Percentiles rank a stretch among this genome's conserved stretches.
Evolutionary conservation across 108 stramenopile genomes (phyloP).

Genomic region (Discostella stelligeroides): DNA sequence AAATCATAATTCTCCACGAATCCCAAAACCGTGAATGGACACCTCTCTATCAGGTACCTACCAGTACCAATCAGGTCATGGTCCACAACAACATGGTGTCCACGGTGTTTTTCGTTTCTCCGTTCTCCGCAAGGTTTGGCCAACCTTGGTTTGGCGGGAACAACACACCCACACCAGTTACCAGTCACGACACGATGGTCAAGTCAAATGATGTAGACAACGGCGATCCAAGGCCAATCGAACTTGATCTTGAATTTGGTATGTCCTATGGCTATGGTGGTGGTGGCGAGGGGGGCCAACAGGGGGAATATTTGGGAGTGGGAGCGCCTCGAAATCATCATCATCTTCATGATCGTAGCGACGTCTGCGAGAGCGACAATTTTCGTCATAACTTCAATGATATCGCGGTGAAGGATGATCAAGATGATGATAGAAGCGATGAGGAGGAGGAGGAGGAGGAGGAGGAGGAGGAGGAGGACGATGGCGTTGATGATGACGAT

Average conservation of each 20-base stretch:
- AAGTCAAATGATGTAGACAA: neutral
- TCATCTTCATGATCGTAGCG: neutral
- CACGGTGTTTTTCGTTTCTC: too few species aligned
- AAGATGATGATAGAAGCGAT: constrained; percentile 4
- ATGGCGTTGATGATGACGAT: neutral
- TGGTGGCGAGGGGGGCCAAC: neutral
- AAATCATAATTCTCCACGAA: too few species aligned
- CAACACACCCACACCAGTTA: too few species aligned
- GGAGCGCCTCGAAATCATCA: neutral
- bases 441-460: too few species aligned
- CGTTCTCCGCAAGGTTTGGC: too few species aligned
- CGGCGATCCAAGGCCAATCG: neutral
- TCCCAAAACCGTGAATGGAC: too few species aligned
- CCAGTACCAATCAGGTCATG: too few species aligned
- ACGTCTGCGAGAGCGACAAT: constrained; percentile 5
- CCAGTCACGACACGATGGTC: too few species aligned
- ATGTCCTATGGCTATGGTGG: constrained; percentile 3
- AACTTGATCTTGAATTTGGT: constrained; percentile 29
- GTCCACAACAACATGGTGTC: too few species aligned
- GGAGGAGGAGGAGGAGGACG: neutral
- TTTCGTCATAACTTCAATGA: neutral
- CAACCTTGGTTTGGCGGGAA: too few species aligned
- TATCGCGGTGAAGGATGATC: neutral
- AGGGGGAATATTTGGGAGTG: neutral
- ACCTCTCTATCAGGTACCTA: too few species aligned